Percentiles rank a stretch among this genome's conserved stretches.
Evolutionary conservation across 805 yeast genomes (phyloP).

Genomic region (Lachancea kluyveri): DNA sequence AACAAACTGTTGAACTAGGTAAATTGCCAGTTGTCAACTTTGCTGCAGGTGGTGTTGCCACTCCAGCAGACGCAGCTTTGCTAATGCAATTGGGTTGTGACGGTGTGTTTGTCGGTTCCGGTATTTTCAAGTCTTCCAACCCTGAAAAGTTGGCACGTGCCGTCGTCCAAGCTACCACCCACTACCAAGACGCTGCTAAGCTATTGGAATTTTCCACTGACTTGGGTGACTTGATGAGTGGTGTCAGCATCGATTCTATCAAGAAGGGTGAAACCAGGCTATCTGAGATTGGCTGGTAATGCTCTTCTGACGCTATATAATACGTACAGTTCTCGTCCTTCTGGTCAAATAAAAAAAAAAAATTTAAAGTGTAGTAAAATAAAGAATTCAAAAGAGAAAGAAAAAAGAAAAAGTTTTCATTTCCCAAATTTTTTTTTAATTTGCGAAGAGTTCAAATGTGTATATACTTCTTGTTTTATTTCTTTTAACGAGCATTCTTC

Average conservation of each 20-base stretch:
- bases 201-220: conserved; percentile 62
- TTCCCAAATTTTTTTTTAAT: no score
- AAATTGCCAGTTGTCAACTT: conserved; percentile 77
- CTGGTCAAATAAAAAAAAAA: no score
- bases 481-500: no score
- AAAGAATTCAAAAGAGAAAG: conserved; percentile 1
- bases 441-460: no score
- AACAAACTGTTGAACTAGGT: conserved; percentile 40
- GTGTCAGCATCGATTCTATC: conserved; percentile 52
- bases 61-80: conserved; percentile 83
- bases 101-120: conserved; percentile 74
- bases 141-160: conserved; percentile 71
- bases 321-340: no score
- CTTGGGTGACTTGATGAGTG: conserved; percentile 73
- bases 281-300: conserved; percentile 50
- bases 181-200: conserved; percentile 53
- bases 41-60: conserved; percentile 86
- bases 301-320: background rate
- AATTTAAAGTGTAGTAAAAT: no score
- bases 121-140: conserved; percentile 67
- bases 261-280: conserved; percentile 30
- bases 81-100: conserved; percentile 79
- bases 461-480: no score
- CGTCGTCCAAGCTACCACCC: conserved; percentile 74
- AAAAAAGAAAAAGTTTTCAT: background rate